Percentiles rank a stretch among this genome's conserved stretches.
Conservation (phyloP, 495 filamentous ascomycete species). For the Tuber magnatum region DNA sequence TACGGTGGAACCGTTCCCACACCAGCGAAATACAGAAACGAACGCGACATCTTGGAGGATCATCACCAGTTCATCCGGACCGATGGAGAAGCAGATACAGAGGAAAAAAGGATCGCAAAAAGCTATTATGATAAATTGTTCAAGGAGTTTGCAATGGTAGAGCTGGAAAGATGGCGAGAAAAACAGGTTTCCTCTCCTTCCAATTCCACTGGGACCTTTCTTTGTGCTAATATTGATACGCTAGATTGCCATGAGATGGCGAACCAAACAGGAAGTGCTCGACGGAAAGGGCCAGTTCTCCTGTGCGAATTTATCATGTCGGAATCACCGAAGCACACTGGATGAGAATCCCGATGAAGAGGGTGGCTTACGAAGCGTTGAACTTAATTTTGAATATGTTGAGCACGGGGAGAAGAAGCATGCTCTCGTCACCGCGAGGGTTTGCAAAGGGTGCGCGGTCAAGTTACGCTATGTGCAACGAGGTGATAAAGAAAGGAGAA, state of each 20-base stretch:
- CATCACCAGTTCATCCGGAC: slow-evolving; percentile 40
- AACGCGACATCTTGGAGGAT: slow-evolving; percentile 41
- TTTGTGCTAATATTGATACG: slow-evolving; percentile 8
- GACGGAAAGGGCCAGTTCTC: slow-evolving; percentile 36
- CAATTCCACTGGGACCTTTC: not conserved
- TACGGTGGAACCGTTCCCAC: slow-evolving; percentile 29
- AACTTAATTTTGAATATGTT: slow-evolving; percentile 38
- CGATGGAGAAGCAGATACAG: slow-evolving; percentile 19
- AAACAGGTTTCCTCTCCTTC: slow-evolving; percentile 19
- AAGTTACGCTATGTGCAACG: slow-evolving; percentile 34
- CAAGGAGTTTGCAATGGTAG: slow-evolving; percentile 40
- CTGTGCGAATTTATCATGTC: slow-evolving; percentile 35
- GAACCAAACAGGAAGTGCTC: slow-evolving; percentile 40
- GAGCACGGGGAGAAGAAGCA: slow-evolving; percentile 34
- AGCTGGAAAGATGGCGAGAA: slow-evolving; percentile 35
- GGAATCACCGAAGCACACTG: slow-evolving; percentile 27
- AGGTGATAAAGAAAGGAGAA: slow-evolving; percentile 13
- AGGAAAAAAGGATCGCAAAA: slow-evolving; percentile 32
- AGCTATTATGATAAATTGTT: slow-evolving; percentile 40
- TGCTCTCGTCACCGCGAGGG: slow-evolving; percentile 39
- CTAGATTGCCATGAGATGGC: slow-evolving; percentile 41
- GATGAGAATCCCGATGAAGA: slow-evolving; percentile 32
- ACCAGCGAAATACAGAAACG: slow-evolving; percentile 25
- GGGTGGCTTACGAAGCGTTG: slow-evolving; percentile 30
- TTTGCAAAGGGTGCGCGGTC: slow-evolving; percentile 32